Evolutionary conservation across 768 basidiomycete species (phyloP).

Genomic region (Tulasnella sp.): DNA sequence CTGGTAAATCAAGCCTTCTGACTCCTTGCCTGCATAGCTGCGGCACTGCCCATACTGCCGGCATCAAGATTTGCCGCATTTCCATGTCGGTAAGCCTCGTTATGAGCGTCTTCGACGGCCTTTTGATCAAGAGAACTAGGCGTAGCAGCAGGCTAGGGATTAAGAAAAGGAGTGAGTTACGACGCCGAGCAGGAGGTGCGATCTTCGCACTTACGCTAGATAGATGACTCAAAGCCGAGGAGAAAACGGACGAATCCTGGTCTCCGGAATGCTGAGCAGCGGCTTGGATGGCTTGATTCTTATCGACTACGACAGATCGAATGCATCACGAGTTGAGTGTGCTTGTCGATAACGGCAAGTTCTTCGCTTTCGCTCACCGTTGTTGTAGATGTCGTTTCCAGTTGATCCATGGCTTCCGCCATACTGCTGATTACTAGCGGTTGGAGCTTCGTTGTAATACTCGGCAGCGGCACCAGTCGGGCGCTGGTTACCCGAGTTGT

Average conservation of each 20-base stretch:
- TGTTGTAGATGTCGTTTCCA: not conserved
- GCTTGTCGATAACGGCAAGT: not conserved
- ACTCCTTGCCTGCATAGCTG: constrained; percentile 51
- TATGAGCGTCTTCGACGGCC: constrained; percentile 4
- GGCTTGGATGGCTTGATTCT: not conserved
- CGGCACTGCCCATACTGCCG: constrained; percentile 58
- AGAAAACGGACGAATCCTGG: not conserved
- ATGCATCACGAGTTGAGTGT: not conserved
- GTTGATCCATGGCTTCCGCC: not conserved
- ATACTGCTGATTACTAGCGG: not conserved
- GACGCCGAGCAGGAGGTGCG: not conserved
- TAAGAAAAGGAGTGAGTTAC: not conserved
- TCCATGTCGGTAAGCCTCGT: constrained; percentile 24
- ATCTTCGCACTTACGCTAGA: not conserved
- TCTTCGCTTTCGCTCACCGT: not conserved
- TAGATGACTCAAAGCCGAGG: not conserved
- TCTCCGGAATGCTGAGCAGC: constrained; percentile 7
- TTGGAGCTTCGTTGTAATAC: not conserved
- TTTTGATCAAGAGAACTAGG: constrained; percentile 17
- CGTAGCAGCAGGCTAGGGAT: not conserved
- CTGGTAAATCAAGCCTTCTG: not conserved
- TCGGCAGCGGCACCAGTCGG: not conserved
- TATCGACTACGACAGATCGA: constrained; percentile 1
- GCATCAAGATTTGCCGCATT: constrained; percentile 45
- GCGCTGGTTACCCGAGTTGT: not conserved